These are phyloP conservation scores for Aurinia saxatilis DNA, from an alignment of 345 rosid genomes.

Conservation along the genomic window DNA sequence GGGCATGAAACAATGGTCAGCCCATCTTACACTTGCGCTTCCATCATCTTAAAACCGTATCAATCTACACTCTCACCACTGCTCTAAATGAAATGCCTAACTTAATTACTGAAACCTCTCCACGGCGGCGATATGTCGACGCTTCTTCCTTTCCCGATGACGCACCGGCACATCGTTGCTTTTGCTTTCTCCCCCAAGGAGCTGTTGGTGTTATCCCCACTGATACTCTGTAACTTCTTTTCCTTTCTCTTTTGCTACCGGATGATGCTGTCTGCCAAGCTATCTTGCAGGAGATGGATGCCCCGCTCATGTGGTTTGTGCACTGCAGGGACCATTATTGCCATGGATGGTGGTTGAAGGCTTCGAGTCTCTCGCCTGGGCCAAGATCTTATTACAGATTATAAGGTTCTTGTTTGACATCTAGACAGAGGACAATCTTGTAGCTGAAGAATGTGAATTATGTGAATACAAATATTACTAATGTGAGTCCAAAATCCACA, in stretches of 20 bases:
- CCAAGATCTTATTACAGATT: conserved; percentile 33
- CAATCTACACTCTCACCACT: too few species aligned
- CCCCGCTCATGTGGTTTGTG: conserved; percentile 30
- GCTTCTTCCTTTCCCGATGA: conserved; percentile 12
- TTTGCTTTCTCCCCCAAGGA: conserved; percentile 40
- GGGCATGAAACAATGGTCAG: too few species aligned
- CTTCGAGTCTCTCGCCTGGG: conserved; percentile 27
- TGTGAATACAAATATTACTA: background rate
- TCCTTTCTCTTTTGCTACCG: conserved; percentile 22
- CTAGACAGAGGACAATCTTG: too few species aligned
- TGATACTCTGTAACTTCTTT: conserved; percentile 52
- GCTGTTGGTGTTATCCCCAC: conserved; percentile 97
- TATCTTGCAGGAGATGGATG: conserved; percentile 57
- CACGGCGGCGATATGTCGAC: conserved; percentile 33
- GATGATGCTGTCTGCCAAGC: conserved; percentile 81
- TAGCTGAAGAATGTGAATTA: too few species aligned
- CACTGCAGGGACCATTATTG: conserved; percentile 84
- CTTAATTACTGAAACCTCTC: too few species aligned
- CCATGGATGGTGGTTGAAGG: conserved; percentile 77
- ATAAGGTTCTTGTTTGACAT: too few species aligned
- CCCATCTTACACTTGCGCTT: too few species aligned
- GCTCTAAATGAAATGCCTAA: too few species aligned
- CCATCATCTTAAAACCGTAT: too few species aligned
- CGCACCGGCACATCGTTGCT: conserved; percentile 24
- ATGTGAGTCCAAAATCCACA: conserved; percentile 9